phyloP scores from a whole-genome alignment of 192 early-diverging fungal genomes.

The Coemansia sp. region DNA sequence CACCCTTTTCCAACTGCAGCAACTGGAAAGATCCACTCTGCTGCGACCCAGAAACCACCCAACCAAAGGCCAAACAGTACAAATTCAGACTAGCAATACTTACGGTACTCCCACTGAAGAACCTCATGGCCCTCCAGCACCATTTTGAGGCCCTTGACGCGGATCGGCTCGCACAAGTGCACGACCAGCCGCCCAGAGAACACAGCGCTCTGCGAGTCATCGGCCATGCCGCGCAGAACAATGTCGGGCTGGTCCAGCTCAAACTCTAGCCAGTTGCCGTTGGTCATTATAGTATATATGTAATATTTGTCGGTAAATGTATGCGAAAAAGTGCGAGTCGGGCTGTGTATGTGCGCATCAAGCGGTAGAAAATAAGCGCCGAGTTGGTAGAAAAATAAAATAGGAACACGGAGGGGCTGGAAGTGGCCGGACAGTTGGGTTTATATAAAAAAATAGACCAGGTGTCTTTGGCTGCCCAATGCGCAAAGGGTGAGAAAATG shows the following conservation, averaged over 20 bases:
- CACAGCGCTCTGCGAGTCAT: constrained; percentile 44
- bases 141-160: constrained; percentile 58
- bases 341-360: not conserved
- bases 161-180: constrained; percentile 52
- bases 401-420: not conserved
- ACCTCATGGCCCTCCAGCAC: constrained; percentile 41
- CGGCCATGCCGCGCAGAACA: constrained; percentile 49
- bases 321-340: not conserved
- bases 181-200: constrained; percentile 59
- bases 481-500: constrained; percentile 7
- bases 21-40: not conserved
- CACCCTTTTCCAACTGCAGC: not conserved
- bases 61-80: not conserved
- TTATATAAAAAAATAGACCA: not conserved
- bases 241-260: constrained; percentile 55
- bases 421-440: not conserved
- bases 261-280: constrained; percentile 42
- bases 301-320: not conserved
- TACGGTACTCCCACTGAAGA: constrained; percentile 55
- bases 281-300: constrained; percentile 30
- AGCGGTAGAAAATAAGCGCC: not conserved
- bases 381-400: constrained; percentile 4
- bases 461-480: constrained; percentile 2
- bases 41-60: not conserved
- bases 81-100: constrained; percentile 11